These are phyloP conservation scores for Lichina pygmaea DNA, from an alignment of 495 filamentous ascomycete species.

Conservation along the genomic window DNA sequence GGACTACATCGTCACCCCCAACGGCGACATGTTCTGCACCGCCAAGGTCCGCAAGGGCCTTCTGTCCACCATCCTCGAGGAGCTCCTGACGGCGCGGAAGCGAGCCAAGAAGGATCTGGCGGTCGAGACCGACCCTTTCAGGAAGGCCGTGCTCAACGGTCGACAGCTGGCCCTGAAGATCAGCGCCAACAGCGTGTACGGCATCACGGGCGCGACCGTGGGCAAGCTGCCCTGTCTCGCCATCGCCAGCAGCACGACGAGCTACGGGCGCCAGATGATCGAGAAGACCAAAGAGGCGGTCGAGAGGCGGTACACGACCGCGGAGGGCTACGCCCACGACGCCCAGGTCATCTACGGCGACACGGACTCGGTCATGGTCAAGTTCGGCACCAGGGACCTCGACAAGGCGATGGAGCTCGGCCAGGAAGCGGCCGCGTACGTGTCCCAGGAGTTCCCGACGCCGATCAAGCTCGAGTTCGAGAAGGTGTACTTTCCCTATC, in stretches of 20 bases:
- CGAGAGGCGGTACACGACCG: constrained; percentile 63
- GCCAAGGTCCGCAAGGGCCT: constrained; percentile 73
- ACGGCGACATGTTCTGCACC: constrained; percentile 81
- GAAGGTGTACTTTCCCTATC: constrained; percentile 95
- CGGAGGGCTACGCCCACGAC: constrained; percentile 82
- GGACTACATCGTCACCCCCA: constrained; percentile 90
- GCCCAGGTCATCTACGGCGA: constrained; percentile 96
- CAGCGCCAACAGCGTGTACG: constrained; percentile 95
- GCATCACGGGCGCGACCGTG: constrained; percentile 82
- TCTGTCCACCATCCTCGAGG: constrained; percentile 82
- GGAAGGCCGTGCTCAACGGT: constrained; percentile 93
- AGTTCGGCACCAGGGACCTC: constrained; percentile 72
- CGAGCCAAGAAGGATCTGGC: constrained; percentile 78
- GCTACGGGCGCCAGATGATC: constrained; percentile 95
- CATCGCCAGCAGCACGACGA: constrained; percentile 89
- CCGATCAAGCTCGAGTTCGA: constrained; percentile 99
- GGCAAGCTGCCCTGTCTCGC: constrained; percentile 87
- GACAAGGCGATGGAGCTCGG: constrained; percentile 81
- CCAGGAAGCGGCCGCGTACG: constrained; percentile 61
- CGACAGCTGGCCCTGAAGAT: constrained; percentile 89
- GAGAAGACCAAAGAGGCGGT: constrained; percentile 89
- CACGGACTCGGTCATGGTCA: constrained; percentile 99
- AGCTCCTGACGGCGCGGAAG: constrained; percentile 69
- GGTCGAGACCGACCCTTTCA: constrained; percentile 81
- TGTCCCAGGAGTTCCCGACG: constrained; percentile 75